Evolutionary conservation across 129 eudicot genomes (phyloP).

Genomic region (Tanacetum coccineum): DNA sequence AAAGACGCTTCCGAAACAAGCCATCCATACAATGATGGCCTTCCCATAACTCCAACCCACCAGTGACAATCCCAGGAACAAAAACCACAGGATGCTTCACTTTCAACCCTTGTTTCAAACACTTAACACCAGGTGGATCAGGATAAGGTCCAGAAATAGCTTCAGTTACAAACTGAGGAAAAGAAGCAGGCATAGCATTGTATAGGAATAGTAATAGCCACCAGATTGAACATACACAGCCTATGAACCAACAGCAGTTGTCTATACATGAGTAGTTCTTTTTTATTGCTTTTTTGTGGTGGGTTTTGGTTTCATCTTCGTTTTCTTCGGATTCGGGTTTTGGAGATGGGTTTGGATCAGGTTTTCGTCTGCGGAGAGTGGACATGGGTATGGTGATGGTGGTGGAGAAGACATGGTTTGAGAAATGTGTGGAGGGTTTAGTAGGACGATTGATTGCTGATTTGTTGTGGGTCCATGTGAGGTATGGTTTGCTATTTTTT

Average conservation of each 20-base stretch:
- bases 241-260: constrained; percentile 85
- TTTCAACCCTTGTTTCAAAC: constrained; percentile 63
- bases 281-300: constrained; percentile 6
- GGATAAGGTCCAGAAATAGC: constrained; percentile 88
- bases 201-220: constrained; percentile 69
- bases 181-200: constrained; percentile 83
- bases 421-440: constrained; percentile 7
- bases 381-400: neutral
- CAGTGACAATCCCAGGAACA: constrained; percentile 94
- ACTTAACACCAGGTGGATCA: constrained; percentile 94
- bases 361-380: constrained; percentile 36
- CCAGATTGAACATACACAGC: constrained; percentile 75
- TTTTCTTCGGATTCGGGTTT: constrained; percentile 6
- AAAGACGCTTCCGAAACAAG: constrained; percentile 81
- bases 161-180: constrained; percentile 91
- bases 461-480: neutral
- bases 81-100: constrained; percentile 95
- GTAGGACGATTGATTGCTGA: neutral
- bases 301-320: constrained; percentile 17
- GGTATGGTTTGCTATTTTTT: neutral
- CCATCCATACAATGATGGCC: constrained; percentile 89
- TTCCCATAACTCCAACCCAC: constrained; percentile 94
- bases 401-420: neutral
- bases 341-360: constrained; percentile 18
- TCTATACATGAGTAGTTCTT: constrained; percentile 75